These are phyloP conservation scores for Arachis hypogaea DNA, from an alignment of 306 rosid species.

Conservation along the genomic window DNA sequence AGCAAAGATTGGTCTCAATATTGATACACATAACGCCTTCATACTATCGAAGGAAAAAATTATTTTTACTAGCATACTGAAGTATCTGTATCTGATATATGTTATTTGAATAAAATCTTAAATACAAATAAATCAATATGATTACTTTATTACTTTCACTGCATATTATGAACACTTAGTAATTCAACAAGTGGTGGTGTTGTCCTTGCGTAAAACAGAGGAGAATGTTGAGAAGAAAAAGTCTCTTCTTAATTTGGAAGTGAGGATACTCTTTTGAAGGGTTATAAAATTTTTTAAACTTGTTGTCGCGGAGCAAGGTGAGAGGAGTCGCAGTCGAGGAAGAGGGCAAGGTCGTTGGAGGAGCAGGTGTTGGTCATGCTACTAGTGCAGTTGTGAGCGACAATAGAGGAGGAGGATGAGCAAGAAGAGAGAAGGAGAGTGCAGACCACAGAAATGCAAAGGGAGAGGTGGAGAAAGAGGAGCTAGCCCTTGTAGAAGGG, in stretches of 20 bases:
- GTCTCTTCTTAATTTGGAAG: slow-evolving; percentile 48
- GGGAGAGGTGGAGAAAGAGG: slow-evolving; percentile 75
- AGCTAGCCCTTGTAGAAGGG: slow-evolving; percentile 92
- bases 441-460: slow-evolving; percentile 75
- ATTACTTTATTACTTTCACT: too few species aligned
- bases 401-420: slow-evolving; percentile 41
- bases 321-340: slow-evolving; percentile 68
- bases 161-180: too few species aligned
- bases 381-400: slow-evolving; percentile 78
- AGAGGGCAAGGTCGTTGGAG: slow-evolving; percentile 49
- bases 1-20: too few species aligned
- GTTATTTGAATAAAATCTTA: too few species aligned
- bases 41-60: too few species aligned
- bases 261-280: neutral
- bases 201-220: slow-evolving; percentile 66
- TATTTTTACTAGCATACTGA: too few species aligned
- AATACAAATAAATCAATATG: too few species aligned
- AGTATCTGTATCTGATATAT: too few species aligned
- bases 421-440: slow-evolving; percentile 69
- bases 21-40: too few species aligned
- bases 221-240: slow-evolving; percentile 78
- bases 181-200: neutral
- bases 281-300: slow-evolving; percentile 51
- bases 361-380: slow-evolving; percentile 68
- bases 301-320: slow-evolving; percentile 72